phyloP scores from a whole-genome alignment of 805 yeast species.

The Hanseniaspora clermontiae region DNA sequence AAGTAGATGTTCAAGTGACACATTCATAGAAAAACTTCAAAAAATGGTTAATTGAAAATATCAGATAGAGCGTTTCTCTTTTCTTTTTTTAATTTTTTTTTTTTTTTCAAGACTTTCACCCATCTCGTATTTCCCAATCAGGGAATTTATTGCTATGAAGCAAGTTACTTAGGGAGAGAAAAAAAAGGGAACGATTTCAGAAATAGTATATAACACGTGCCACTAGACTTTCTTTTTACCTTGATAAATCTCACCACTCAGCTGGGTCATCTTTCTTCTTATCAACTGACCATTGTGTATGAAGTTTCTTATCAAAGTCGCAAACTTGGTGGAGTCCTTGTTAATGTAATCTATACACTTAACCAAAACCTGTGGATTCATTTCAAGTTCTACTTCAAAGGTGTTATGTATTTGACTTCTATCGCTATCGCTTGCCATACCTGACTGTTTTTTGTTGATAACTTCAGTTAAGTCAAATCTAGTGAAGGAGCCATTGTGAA shows the following conservation, averaged over 20 bases:
- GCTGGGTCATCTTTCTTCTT: slow-evolving; percentile 26
- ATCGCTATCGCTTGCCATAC: slow-evolving; percentile 17
- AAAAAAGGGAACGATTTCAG: slow-evolving; percentile 44
- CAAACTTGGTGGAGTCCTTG: slow-evolving; percentile 42
- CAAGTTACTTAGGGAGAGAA: no score
- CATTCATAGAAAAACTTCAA: no score
- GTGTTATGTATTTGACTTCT: slow-evolving; percentile 22
- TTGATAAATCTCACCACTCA: slow-evolving; percentile 28
- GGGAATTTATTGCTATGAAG: neutral
- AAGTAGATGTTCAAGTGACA: no score
- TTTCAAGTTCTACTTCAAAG: slow-evolving; percentile 41
- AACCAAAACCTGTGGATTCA: slow-evolving; percentile 34
- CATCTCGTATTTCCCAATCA: neutral
- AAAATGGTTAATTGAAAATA: no score
- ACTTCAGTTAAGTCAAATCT: slow-evolving; percentile 63
- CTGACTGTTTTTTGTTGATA: slow-evolving; percentile 12
- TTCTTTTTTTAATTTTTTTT: neutral
- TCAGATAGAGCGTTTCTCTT: no score
- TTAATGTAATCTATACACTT: slow-evolving; percentile 31
- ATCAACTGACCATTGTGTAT: slow-evolving; percentile 47
- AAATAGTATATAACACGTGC: slow-evolving; percentile 41
- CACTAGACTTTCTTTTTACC: slow-evolving; percentile 26
- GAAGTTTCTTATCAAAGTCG: slow-evolving; percentile 44
- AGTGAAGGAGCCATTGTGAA: slow-evolving; percentile 63
- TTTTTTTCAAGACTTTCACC: neutral